These are phyloP conservation scores for Neckera pumila DNA, from an alignment of 225 moss, liverwort and hornwort species.

Conservation along the genomic window DNA sequence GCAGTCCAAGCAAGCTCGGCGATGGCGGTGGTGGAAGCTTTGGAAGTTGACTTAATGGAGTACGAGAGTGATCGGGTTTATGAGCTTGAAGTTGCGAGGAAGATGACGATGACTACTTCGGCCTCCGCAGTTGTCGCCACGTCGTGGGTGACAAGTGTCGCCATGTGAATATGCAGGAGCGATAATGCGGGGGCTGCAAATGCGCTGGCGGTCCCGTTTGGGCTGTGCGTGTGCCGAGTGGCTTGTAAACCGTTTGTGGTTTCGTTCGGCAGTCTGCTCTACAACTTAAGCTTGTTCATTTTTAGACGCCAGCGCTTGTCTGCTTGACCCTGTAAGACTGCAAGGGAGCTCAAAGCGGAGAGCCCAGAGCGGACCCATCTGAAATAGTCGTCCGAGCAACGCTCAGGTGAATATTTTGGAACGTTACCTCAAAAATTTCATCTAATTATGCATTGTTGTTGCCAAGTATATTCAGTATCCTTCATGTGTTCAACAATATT, in stretches of 20 bases:
- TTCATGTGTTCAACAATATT: background rate
- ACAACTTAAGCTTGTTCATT: too few relatives aligned
- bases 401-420: background rate
- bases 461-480: background rate
- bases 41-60: background rate
- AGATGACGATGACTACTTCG: background rate
- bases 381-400: background rate
- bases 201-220: background rate
- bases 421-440: background rate
- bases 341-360: background rate
- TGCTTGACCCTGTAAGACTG: too few relatives aligned
- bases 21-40: background rate
- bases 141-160: background rate
- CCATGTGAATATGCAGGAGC: background rate
- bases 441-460: background rate
- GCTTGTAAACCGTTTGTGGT: background rate
- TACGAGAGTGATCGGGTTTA: too few relatives aligned
- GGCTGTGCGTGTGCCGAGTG: background rate
- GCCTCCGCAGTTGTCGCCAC: background rate
- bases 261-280: background rate
- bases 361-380: background rate
- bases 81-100: background rate
- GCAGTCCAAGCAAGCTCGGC: background rate
- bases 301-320: background rate
- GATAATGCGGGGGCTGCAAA: background rate